Base-by-base conservation (phyloP, 2,329 filamentous ascomycete species). In the Rhexocercosporidium sp. region DNA sequence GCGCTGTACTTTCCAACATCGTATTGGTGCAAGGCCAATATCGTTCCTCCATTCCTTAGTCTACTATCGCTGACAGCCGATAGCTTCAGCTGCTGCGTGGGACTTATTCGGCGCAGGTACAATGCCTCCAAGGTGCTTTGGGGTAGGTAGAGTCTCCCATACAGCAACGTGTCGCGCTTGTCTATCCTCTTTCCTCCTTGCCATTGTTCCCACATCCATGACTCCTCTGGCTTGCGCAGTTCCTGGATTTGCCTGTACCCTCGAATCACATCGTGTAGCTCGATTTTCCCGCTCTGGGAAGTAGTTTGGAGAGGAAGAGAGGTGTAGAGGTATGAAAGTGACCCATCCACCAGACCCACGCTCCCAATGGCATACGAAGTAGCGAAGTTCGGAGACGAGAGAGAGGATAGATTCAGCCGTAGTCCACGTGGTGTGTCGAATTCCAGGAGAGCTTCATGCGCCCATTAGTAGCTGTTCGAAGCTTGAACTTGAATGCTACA, bases 281-380 rank as follows among this genome's bases (percentile, higher is more conserved):
- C 89, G 44, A 97, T 90, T 25, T 86, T 82, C 57, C 90, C 89
- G 73, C 93, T 97, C 79, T 88, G 87, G 79, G 84, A 93, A 70
- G 81, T 87, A 81, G 61, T 90, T 46, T 84, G 82, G 65, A 98
- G 85, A 14, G 93, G 90, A 9, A 96, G 85, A 2, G 93, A 97
- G 59, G 94, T 96, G 82, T 97, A 98, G 63, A 99, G 88, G 81
- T 98, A 99, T 16, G 94, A 97, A 66, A 99, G 87, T n/a, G 94
- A 97, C 78, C 96, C 96, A 81, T 98, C 95, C 61, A 99, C 94
- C 41, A 97, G 86, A 67, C 95, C 96, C 18, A 96, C 87, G 49
- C 91, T 96, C 68, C 94, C 93, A 53, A 99, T 87, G 49, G 93
- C 92, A 80, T 99, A 99, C 44, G 94, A 95, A 18, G 94, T 97